Evolutionary conservation across 2,329 filamentous ascomycete genomes (phyloP), one percentile per base, ranked within the genome.

Genomic region (Xylariomycetidae sp.): DNA sequence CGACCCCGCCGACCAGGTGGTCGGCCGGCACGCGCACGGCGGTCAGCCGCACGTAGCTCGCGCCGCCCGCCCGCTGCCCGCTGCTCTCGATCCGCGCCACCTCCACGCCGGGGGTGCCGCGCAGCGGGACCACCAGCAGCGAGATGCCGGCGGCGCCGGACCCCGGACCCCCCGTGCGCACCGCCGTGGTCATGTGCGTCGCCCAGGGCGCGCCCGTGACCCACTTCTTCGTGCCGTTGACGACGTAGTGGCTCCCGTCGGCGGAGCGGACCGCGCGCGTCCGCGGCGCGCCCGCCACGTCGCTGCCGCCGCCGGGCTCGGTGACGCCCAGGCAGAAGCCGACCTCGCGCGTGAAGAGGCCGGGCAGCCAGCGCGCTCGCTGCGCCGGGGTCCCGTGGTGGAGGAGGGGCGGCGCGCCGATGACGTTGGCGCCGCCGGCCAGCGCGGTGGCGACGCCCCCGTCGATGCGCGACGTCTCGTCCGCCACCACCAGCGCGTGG

Each of bases 211-310:
- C 72, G 23, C 75, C 75, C 2, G 78, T 81, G 43, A 82, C 82
- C 74, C 74, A 78, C 50, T 79, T 78, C 60, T 82, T 81, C 23
- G 67, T 67, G 1, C 76, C 77, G 34, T 74, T 78, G 6, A 81
- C 74, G 30, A 78, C 48, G 46, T 79, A 82, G 35, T 63, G 50
- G 25, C 65, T 58, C 1, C 65, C 68, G 24, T 68, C 58, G 10
- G 29, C 34, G n/a, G 14, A 43, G 13, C 57, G 59, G 26, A 54
- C 54, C 0, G 77, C 78, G 0, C 70, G 78, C 8, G 76, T 80
- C 35, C 65, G 63, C 31, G 82, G 70, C 45, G 70, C 74, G 1
- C 74, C 73, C n/a, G n/a, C n/a, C 2, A 82, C 76, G 49, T 83
- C 78, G 4, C 74, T 79, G 3, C 74, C 73, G 64, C 66, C 8